A percentile compares a stretch with the other conserved stretches of the same genome.
Conservation (phyloP, 495 filamentous ascomycete species). For the Tuber borchii region DNA sequence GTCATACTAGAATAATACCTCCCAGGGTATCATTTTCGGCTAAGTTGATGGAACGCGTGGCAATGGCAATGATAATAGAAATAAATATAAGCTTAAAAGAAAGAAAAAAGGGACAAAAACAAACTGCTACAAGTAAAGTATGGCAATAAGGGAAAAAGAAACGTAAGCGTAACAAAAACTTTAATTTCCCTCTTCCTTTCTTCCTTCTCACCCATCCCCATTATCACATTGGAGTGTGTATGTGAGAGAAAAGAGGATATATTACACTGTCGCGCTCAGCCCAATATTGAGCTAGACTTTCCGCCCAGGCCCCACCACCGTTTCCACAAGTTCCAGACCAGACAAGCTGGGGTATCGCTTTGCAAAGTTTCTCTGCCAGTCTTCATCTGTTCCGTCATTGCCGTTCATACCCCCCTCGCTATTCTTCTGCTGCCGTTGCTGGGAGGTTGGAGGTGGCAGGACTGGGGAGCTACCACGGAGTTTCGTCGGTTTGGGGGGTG, state of each 20-base stretch:
- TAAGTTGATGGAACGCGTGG: not conserved
- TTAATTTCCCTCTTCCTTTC: not conserved
- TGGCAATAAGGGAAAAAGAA: not conserved
- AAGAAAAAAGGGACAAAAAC: not conserved
- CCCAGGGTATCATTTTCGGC: not conserved
- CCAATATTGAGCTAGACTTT: conserved; percentile 20
- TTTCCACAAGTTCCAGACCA: conserved; percentile 47
- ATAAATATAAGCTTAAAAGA: not conserved
- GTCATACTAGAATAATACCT: not conserved
- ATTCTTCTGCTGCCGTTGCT: conserved; percentile 9
- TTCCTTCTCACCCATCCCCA: not conserved
- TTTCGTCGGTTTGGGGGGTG: conserved; percentile 58
- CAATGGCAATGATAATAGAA: not conserved
- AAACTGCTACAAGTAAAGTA: not conserved
- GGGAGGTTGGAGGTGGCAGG: conserved; percentile 7
- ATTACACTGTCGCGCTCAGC: not conserved
- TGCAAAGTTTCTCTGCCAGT: conserved; percentile 64
- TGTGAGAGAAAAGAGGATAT: not conserved
- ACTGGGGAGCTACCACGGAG: conserved; percentile 42
- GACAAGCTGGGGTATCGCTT: conserved; percentile 63
- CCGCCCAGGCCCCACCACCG: conserved; percentile 30
- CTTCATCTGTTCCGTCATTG: conserved; percentile 44
- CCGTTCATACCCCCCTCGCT: conserved; percentile 29
- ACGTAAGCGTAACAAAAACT: not conserved
- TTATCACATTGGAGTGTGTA: not conserved